These are phyloP conservation scores for Arthrobotrys megalospora DNA, from an alignment of 2,329 filamentous ascomycete species.

Conservation along the genomic window DNA sequence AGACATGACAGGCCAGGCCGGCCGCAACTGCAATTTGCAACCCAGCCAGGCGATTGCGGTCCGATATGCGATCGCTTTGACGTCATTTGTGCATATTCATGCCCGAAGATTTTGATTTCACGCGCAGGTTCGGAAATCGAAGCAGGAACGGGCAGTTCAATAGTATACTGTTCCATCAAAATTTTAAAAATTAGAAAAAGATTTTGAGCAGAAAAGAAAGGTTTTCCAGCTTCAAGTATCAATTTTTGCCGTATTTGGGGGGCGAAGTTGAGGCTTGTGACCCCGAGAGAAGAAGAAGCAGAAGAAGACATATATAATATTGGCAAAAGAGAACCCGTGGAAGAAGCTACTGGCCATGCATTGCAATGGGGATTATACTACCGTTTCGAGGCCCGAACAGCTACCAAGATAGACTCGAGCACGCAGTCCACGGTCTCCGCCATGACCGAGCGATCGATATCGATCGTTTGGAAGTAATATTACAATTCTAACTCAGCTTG, in stretches of 20 bases:
- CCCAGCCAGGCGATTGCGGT: slow-evolving; percentile 34
- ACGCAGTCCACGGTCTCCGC: too few relatives aligned
- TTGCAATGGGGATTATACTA: slow-evolving; percentile 25
- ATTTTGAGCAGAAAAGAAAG: too few relatives aligned
- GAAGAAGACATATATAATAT: too few relatives aligned
- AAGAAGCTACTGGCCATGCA: slow-evolving; percentile 4
- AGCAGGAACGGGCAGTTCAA: background rate
- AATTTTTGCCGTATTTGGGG: background rate
- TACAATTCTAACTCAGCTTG: too few relatives aligned
- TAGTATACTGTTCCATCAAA: slow-evolving; percentile 53
- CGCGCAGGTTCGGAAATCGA: slow-evolving; percentile 1
- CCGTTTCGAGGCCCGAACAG: slow-evolving; percentile 30
- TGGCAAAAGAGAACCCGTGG: slow-evolving; percentile 7
- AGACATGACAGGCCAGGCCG: background rate
- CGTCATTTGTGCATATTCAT: slow-evolving; percentile 37
- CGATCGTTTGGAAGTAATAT: too few relatives aligned
- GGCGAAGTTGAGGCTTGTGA: slow-evolving; percentile 11
- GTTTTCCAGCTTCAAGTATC: too few relatives aligned
- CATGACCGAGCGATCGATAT: too few relatives aligned
- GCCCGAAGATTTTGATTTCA: background rate
- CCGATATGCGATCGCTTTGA: slow-evolving; percentile 53
- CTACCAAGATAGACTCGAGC: background rate
- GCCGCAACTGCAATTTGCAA: slow-evolving; percentile 19
- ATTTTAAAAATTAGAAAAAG: too few relatives aligned
- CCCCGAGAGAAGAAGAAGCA: background rate